Conservation (phyloP, 1,284 basidiomycete species). For the Leccinum subrobustum region DNA sequence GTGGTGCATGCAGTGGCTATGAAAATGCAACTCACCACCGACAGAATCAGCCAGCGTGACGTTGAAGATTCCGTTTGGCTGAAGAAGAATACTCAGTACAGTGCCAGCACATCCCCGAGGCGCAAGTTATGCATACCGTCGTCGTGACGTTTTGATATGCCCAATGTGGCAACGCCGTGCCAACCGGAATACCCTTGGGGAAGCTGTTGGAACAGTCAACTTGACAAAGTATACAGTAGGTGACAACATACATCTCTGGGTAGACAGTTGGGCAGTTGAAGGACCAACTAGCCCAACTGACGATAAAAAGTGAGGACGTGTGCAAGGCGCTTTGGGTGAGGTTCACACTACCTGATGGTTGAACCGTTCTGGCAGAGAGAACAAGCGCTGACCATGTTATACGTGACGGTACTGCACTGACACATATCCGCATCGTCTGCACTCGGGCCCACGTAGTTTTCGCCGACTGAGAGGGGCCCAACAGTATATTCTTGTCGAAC, state of each 20-base stretch:
- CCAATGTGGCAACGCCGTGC: slow-evolving; percentile 33
- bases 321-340: background rate
- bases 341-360: slow-evolving; percentile 15
- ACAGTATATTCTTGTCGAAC: slow-evolving; percentile 26
- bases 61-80: slow-evolving; percentile 12
- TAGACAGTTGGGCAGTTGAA: slow-evolving; percentile 26
- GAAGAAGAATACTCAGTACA: slow-evolving; percentile 3
- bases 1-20: background rate
- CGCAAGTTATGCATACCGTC: slow-evolving; percentile 16
- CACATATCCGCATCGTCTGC: slow-evolving; percentile 21
- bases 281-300: slow-evolving; percentile 33
- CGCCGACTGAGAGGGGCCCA: slow-evolving; percentile 9
- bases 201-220: slow-evolving; percentile 21
- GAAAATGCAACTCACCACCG: slow-evolving; percentile 24
- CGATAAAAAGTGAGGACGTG: background rate
- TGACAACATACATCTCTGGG: slow-evolving; percentile 16
- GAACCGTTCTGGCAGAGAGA: slow-evolving; percentile 32
- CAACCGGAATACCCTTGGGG: slow-evolving; percentile 19
- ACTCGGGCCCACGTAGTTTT: slow-evolving; percentile 27
- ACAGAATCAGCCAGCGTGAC: slow-evolving; percentile 16
- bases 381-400: slow-evolving; percentile 35
- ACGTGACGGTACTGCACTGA: slow-evolving; percentile 35
- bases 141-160: slow-evolving; percentile 29
- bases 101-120: background rate
- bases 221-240: background rate